Conservation (phyloP, 2,329 filamentous ascomycete genomes). For the Myriosclerotinia curreyana region DNA sequence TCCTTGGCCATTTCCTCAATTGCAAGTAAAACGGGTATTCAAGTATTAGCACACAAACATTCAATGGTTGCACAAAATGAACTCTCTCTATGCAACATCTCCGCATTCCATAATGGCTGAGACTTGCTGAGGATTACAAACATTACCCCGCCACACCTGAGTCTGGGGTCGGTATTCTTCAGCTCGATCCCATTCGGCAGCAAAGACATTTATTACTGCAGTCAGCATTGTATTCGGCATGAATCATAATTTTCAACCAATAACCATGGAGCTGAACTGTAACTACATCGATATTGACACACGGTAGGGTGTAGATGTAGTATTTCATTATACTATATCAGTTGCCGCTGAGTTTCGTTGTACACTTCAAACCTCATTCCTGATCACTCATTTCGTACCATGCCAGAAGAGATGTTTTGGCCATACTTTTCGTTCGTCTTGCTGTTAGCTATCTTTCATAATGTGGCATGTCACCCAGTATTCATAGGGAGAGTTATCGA, state of each 20-base stretch:
- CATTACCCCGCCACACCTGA: too few species aligned
- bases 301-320: not conserved
- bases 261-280: not conserved
- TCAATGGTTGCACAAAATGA: too few species aligned
- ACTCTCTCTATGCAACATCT: too few species aligned
- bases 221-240: not conserved
- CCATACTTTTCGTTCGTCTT: not conserved
- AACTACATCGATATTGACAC: not conserved
- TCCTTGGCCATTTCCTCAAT: too few species aligned
- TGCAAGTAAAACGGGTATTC: too few species aligned
- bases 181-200: too few species aligned
- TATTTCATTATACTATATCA: not conserved
- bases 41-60: too few species aligned
- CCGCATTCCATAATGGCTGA: too few species aligned
- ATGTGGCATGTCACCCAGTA: not conserved
- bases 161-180: not conserved
- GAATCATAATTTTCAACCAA: not conserved
- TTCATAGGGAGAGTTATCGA: not conserved
- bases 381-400: not conserved
- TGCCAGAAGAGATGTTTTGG: not conserved
- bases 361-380: not conserved
- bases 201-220: not conserved
- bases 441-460: not conserved
- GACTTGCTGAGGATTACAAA: too few species aligned
- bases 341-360: too few species aligned